Base-by-base conservation (phyloP, 129 eudicot species). In the Mikania micrantha region DNA sequence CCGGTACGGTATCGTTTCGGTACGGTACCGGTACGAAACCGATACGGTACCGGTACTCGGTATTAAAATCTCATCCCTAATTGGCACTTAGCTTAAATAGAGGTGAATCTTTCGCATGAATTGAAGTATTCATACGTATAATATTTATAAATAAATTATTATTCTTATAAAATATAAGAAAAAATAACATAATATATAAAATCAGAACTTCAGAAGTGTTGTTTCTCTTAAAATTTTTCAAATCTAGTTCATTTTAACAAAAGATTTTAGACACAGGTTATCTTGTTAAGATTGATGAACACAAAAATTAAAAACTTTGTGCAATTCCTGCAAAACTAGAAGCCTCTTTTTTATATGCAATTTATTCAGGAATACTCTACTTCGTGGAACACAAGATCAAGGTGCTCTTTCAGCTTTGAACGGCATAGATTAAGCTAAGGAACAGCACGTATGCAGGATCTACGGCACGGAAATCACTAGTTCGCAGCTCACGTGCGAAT, bases 341-440 rank as follows among this genome's bases (percentile, higher is more conserved):
- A n/a, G n/a, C n/a, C n/a, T n/a, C n/a, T n/a, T n/a, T n/a, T n/a
- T n/a, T 28, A 42, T 50, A 11, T 20, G 27, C 52, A 38, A 15
- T 7, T 60, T 44, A 20, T 40, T 12, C 38, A 2, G 60, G 9
- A 16, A 15, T 45, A 9, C n/a, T 8, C 41, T 62, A 50, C 42
- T 62, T 3, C 41, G 40, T 38, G 62, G 53, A 72, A 40, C 70
- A 62, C 25, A 67, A 65, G 35, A 74, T 40, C 11, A 53, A 40
- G 58, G 78, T 73, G 44, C 57, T 52, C 63, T 47, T 21, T 32
- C 59, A 74, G 38, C 36, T 64, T 36, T 73, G 9, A 64, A 65
- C 72, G 78, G 78, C 58, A 74, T 17, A 32, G 78, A 74, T 74
- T 40, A 39, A 64, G 66, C 21, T 22, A 73, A 40, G 16, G 58